Evolutionary conservation across 225 moss, liverwort and hornwort genomes (phyloP), one percentile per base, ranked within the genome.

Genomic region (Sphagnum contortum): DNA sequence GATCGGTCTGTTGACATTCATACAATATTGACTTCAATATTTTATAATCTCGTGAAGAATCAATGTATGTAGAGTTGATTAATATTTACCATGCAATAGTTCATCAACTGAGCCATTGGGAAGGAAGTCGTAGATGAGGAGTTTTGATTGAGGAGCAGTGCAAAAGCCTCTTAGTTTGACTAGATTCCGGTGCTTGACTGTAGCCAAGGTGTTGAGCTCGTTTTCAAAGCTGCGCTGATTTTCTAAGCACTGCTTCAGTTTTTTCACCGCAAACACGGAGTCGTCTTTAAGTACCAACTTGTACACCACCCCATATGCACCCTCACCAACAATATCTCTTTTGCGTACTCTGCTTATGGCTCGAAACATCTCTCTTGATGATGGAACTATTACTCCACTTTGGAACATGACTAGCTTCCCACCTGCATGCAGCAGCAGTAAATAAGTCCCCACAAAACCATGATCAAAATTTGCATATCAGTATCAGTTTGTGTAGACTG

Each of bases 361-460:
- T 6, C 12, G 29, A 50, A 84, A 6, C 74, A 84, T 84, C 64
- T 80, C 80, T 72, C 77, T 84, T 9, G 80, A 80, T 11, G 80
- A 65, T 13, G 83, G 83, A 57, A 68, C 65, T 44, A 45, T 62
- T 52, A 47, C 53, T 5, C 74, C 72, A 9, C 55, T 72, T 66
- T 84, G 83, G 64, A 84, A 84, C 77, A 84, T 84, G 14, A 84
- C 77, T 3, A 84, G 77, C 72, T 80, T 84, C 52, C 83, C 83
- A 7, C 79, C 85, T 81, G 81, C 50, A 52, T 70, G 61, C 47
- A 12, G 44, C 47, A 12, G 44, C n/a, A 59, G 44, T 3, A 57
- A 54, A n/a, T 58, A n/a, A 9, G 73, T 77, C 72, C 63, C 67
- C 8, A 62, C 67, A 72, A 8, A 80, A 77, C 12, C 55, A 29